Percentiles rank a stretch among this genome's conserved stretches.
Conservation (phyloP, 225 moss, liverwort and hornwort genomes). For the Physcomitrellopsis africana region DNA sequence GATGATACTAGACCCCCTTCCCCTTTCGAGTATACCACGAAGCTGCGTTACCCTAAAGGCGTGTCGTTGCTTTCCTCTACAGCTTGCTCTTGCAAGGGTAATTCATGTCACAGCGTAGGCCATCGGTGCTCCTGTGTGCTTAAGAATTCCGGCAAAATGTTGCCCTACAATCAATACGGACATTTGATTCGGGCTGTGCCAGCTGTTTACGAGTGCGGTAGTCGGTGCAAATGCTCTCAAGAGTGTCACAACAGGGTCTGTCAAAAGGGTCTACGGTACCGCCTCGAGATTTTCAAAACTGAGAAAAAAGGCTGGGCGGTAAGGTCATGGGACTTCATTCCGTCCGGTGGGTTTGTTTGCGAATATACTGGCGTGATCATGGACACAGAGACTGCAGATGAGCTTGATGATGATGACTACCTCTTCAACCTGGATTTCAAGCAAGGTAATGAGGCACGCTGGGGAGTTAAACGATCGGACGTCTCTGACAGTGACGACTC, state of each 20-base stretch:
- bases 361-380: constrained; percentile 89
- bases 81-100: constrained; percentile 49
- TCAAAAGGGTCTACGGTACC: constrained; percentile 72
- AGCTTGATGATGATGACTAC: constrained; percentile 74
- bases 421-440: constrained; percentile 76
- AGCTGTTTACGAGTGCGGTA: constrained; percentile 79
- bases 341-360: constrained; percentile 82
- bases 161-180: constrained; percentile 83
- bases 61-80: constrained; percentile 38
- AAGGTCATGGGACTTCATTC: constrained; percentile 77
- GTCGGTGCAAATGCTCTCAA: constrained; percentile 48
- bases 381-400: constrained; percentile 62
- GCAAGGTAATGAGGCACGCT: constrained; percentile 58
- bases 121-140: constrained; percentile 52
- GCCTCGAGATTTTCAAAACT: constrained; percentile 86
- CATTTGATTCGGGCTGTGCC: constrained; percentile 70
- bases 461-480: constrained; percentile 49
- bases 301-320: constrained; percentile 87
- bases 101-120: constrained; percentile 32
- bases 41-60: constrained; percentile 35
- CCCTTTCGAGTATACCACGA: constrained; percentile 61
- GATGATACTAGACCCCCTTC: constrained; percentile 49
- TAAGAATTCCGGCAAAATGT: constrained; percentile 45
- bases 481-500: constrained; percentile 18
- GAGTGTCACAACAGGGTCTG: constrained; percentile 72